These are phyloP conservation scores for Penicillium janthinellum DNA, from an alignment of 2,329 filamentous ascomycete genomes.

Conservation along the genomic window DNA sequence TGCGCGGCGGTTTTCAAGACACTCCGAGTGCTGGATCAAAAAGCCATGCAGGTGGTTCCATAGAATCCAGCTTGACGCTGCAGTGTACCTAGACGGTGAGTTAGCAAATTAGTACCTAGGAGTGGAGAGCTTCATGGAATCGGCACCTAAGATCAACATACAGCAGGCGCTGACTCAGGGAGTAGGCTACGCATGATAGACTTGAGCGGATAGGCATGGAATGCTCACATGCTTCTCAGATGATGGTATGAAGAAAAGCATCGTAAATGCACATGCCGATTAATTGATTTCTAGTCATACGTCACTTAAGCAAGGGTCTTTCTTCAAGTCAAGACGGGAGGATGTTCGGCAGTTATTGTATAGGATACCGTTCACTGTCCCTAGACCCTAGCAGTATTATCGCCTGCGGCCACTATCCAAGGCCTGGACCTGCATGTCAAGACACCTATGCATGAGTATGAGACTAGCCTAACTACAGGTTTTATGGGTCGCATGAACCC, in stretches of 20 bases:
- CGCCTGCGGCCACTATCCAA: neutral
- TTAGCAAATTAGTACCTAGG: too few species aligned
- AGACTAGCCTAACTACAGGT: neutral
- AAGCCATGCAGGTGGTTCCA: neutral
- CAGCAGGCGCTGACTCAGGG: neutral
- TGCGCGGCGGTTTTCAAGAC: neutral
- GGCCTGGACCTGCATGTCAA: conserved; percentile 1
- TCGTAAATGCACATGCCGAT: neutral
- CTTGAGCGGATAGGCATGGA: neutral
- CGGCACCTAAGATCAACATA: too few species aligned
- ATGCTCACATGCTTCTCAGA: neutral
- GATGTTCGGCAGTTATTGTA: neutral
- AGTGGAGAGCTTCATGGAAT: conserved; percentile 2
- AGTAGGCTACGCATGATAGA: neutral
- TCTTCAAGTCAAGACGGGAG: neutral
- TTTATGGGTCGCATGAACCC: neutral
- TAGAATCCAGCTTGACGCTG: too few species aligned
- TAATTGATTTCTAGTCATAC: neutral
- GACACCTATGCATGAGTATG: neutral
- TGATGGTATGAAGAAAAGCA: neutral
- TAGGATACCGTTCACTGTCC: neutral
- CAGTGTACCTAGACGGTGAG: too few species aligned
- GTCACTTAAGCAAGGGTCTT: neutral
- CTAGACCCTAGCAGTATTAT: neutral
- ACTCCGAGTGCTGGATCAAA: neutral